phyloP scores from a whole-genome alignment of 2,329 filamentous ascomycete genomes.

The Claviceps humidiphila region DNA sequence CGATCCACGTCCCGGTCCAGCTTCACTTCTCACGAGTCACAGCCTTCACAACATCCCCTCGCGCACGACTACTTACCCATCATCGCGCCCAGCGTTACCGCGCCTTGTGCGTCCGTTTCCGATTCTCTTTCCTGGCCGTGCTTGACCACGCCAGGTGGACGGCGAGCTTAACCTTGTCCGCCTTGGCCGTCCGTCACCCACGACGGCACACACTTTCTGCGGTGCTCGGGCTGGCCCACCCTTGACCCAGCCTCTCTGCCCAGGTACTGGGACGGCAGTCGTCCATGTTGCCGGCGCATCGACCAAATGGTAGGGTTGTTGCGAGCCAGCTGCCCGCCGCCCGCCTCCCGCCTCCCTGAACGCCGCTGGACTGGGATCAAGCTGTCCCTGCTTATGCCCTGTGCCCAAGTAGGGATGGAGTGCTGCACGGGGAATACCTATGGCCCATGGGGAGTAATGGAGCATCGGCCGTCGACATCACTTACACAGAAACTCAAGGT shows the following conservation, averaged over 20 bases:
- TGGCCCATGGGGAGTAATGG: background rate
- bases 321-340: background rate
- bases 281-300: background rate
- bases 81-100: constrained; percentile 1
- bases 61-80: background rate
- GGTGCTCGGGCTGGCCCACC: background rate
- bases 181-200: background rate
- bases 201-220: background rate
- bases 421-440: background rate
- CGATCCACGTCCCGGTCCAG: too few species aligned
- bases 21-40: too few species aligned
- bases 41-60: too few species aligned
- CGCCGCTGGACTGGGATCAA: background rate
- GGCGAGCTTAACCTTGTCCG: constrained; percentile 2
- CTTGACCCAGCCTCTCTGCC: background rate
- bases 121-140: background rate
- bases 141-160: background rate
- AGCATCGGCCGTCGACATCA: background rate
- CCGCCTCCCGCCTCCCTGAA: background rate
- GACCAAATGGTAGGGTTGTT: constrained; percentile 3
- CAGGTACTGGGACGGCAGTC: background rate
- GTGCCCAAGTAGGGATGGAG: background rate
- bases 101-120: constrained; percentile 1
- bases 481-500: background rate
- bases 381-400: background rate